Evolutionary conservation across 768 basidiomycete genomes (phyloP).

Genomic region (Hygrocybe coccinea): DNA sequence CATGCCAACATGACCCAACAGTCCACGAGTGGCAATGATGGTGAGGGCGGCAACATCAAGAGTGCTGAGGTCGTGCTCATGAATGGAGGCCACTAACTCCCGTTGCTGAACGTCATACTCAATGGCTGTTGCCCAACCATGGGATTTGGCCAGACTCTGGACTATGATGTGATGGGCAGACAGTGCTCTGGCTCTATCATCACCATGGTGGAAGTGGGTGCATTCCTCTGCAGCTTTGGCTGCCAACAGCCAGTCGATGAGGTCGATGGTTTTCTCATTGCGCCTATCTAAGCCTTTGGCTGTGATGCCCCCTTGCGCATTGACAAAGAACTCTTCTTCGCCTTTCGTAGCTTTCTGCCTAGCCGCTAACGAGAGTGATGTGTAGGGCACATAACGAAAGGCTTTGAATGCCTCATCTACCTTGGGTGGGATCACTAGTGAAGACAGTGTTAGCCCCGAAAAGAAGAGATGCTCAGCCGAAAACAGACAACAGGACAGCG

Average conservation of each 20-base stretch:
- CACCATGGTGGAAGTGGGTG: background rate
- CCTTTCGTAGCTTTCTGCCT: slow-evolving; percentile 11
- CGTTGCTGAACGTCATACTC: slow-evolving; percentile 19
- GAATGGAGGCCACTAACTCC: too few relatives aligned
- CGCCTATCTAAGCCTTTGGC: too few relatives aligned
- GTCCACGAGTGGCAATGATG: slow-evolving; percentile 6
- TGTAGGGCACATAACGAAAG: slow-evolving; percentile 27
- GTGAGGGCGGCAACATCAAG: slow-evolving; percentile 7
- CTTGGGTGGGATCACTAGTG: slow-evolving; percentile 17
- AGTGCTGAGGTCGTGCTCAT: background rate
- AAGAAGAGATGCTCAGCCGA: background rate
- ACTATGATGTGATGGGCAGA: background rate
- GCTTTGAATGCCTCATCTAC: too few relatives aligned
- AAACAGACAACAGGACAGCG: too few relatives aligned
- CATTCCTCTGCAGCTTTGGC: background rate
- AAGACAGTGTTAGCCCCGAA: background rate
- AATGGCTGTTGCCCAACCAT: background rate
- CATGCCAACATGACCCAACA: background rate
- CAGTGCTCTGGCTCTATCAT: background rate
- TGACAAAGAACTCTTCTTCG: slow-evolving; percentile 17
- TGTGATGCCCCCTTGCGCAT: too few relatives aligned
- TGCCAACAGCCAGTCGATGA: too few relatives aligned
- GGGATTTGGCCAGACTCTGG: background rate
- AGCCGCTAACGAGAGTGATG: slow-evolving; percentile 13
- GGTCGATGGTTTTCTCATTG: too few relatives aligned